phyloP scores from a whole-genome alignment of 257 asterid species.

The Catharanthus roseus region DNA sequence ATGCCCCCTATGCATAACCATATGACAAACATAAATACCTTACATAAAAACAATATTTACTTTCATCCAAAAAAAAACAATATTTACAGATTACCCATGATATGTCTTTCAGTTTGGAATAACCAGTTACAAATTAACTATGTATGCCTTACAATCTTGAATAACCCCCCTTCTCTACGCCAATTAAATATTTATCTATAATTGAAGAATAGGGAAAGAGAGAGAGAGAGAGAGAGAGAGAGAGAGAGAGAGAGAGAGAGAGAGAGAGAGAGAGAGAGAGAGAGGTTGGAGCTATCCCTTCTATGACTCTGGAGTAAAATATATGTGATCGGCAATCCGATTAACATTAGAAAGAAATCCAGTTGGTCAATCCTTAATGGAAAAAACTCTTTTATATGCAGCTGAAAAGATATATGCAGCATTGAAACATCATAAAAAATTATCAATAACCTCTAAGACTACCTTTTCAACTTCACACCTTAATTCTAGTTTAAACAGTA shows the following conservation, averaged over 20 bases:
- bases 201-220: no score
- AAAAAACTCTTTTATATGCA: not conserved
- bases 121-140: no score
- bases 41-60: not conserved
- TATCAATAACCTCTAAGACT: not conserved
- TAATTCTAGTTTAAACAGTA: not conserved
- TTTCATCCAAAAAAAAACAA: no score
- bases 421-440: not conserved
- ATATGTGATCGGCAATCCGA: not conserved
- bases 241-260: not conserved
- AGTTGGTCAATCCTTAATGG: not conserved
- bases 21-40: not conserved
- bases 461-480: not conserved
- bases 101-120: not conserved
- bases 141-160: no score
- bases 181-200: no score
- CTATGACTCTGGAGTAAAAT: not conserved
- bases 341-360: not conserved
- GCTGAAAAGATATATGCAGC: not conserved
- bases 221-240: not conserved
- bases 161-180: not conserved
- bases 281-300: not conserved
- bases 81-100: not conserved
- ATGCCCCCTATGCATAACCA: slow-evolving; percentile 63
- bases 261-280: no score